Evolutionary conservation across 1,139 yeast genomes (phyloP), one percentile per base, ranked within the genome.

Genomic region (Lodderomyces theae): DNA sequence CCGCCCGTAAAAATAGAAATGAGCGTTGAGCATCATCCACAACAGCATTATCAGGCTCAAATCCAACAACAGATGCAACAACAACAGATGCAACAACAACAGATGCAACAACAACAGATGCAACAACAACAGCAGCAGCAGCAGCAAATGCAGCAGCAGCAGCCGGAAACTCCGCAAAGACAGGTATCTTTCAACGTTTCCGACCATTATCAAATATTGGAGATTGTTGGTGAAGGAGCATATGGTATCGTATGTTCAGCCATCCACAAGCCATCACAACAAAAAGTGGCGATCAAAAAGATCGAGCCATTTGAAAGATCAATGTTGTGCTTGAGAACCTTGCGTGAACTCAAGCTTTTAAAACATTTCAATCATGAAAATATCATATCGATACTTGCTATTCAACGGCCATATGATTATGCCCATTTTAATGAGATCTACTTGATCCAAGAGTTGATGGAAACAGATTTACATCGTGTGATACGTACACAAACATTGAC

Each of bases 401-500:
- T 71, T 13, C 74, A 70, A 45, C 52, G 59, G 35, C 77, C 77
- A 0, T 40, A 46, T 4, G 55, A 56, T 43, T 62, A 52, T 46
- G 64, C 60, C 17, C 43, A 50, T 5, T 81, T 83, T 55, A 74
- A 79, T 42, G 89, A 83, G 46, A 86, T 83, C 1, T 83, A 83
- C 52, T 58, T 83, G 32, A 79, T 83, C 36, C 86, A 83, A 55
- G 90, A 83, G 53, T 68, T 77, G 47, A 81, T 83, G 87, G 85
- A 82, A 42, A 76, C 82, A 1, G 89, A 83, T 58, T 60, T 83
- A 34, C 80, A 79, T 50, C 66, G 74, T 42, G 79, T 82, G 6
- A 81, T 82, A 32, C 60, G 70, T 23, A 64, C 78, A 1, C 80
- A 77, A 48, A 61, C 58, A 31, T 62, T 82, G 33, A 69, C 77